phyloP scores from a whole-genome alignment of 176 grass and related monocot species.

The Oryza nivara region DNA sequence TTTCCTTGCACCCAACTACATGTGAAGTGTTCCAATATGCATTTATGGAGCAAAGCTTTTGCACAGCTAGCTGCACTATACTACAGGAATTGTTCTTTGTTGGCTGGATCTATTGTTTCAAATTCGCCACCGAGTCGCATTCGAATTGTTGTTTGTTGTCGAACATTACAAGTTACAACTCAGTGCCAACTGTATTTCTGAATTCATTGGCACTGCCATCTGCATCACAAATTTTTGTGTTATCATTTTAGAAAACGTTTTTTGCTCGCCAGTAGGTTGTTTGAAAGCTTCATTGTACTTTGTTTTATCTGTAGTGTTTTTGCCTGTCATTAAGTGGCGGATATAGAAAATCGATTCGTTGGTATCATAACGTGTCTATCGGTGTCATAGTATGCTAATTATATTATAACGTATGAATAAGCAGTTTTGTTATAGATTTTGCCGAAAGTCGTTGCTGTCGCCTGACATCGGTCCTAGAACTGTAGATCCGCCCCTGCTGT shows the following conservation, averaged over 20 bases:
- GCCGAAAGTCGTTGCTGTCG: too few species aligned
- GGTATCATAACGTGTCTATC: too few species aligned
- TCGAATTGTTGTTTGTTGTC: neutral
- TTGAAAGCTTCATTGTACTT: neutral
- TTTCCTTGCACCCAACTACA: neutral
- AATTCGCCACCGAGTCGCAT: neutral
- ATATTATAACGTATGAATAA: too few species aligned
- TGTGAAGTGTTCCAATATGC: conserved; percentile 20
- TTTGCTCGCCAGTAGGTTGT: neutral
- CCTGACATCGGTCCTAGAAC: too few species aligned
- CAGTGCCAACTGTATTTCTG: conserved; percentile 16
- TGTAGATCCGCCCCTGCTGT: neutral
- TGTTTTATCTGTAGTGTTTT: neutral
- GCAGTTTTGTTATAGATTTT: too few species aligned
- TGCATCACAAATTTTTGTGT: conserved; percentile 11
- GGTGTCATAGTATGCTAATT: too few species aligned
- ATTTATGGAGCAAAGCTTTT: neutral
- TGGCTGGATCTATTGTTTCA: conserved; percentile 3
- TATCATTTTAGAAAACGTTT: neutral
- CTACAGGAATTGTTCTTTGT: neutral
- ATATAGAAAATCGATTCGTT: too few species aligned
- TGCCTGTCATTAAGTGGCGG: neutral
- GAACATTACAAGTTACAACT: conserved; percentile 21
- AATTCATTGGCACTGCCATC: neutral
- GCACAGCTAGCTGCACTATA: neutral